A percentile compares a stretch with the other conserved stretches of the same genome.
Conservation (phyloP, 2,329 filamentous ascomycete species). For the Diplocarpon rosae region DNA sequence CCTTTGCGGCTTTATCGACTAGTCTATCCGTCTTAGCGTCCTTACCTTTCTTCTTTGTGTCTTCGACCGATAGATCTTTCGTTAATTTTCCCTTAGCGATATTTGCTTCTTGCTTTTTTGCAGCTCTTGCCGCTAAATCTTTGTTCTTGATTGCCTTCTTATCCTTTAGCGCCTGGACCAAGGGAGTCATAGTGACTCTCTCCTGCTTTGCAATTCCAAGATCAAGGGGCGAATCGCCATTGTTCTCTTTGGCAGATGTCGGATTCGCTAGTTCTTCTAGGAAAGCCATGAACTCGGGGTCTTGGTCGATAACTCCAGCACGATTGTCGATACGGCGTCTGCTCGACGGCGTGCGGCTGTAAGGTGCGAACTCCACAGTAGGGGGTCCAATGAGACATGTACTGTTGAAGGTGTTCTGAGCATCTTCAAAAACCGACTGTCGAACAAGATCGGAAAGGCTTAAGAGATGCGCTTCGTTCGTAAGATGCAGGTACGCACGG, state of each 20-base stretch:
- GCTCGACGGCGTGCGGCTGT: constrained; percentile 67
- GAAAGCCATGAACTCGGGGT: constrained; percentile 91
- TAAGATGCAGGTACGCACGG: constrained; percentile 72
- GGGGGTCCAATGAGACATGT: constrained; percentile 68
- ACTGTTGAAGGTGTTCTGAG: constrained; percentile 62
- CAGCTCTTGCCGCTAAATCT: constrained; percentile 43
- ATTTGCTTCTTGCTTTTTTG: constrained; percentile 39
- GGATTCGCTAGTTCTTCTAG: constrained; percentile 76
- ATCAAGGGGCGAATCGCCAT: constrained; percentile 31
- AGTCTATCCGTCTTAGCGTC: constrained; percentile 52
- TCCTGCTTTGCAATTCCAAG: constrained; percentile 26
- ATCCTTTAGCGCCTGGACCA: constrained; percentile 83
- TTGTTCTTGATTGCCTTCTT: constrained; percentile 72
- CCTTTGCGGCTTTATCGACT: constrained; percentile 50
- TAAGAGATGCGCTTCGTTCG: constrained; percentile 56
- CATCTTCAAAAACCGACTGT: constrained; percentile 64
- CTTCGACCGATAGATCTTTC: constrained; percentile 41
- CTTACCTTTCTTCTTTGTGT: constrained; percentile 44
- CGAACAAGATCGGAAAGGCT: constrained; percentile 61
- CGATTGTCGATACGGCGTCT: constrained; percentile 71
- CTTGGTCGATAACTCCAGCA: constrained; percentile 92
- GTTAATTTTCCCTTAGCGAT: constrained; percentile 39
- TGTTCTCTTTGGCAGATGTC: constrained; percentile 36
- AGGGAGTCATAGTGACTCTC: constrained; percentile 70
- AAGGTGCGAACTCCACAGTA: constrained; percentile 69